Base-by-base conservation (phyloP, 2,329 filamentous ascomycete genomes). In the Grosmannia huntii region DNA sequence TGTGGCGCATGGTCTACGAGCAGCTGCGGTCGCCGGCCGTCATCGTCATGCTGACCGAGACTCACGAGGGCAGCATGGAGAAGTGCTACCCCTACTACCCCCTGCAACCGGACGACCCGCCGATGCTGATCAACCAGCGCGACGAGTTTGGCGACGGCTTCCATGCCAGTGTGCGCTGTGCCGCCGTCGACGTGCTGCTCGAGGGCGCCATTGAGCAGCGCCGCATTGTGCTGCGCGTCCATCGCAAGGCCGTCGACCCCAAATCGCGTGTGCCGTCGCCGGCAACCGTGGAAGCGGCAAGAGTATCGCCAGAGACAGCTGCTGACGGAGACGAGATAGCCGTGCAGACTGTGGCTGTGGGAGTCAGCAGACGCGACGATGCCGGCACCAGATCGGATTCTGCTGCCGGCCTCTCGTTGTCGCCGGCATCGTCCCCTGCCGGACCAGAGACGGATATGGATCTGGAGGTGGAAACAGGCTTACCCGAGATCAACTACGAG, bases 1-100 rank as follows among this genome's bases (percentile, higher is more conserved):
- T 95, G 63, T 99, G 92, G 89, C 89, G 94, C 67, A 99, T 99
- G 94, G 77, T 96, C 41, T 88, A 89, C 69, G 85, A 95, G 66
- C 89, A 95, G 70, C 71, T 79, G 56, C 67, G 74, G 28, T 83
- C 85, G 52, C 83, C 86, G 2, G 90, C 84, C 1, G 89, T 97
- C 59, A 86, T 97, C 57, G 85, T 97, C 59, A 96, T 97, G 89
- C 81, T 99, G 62, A 99, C 92, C 2, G 89, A 90, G 68, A 92
- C 90, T 28, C 79, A 88, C 67, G 92, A 97, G 71, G 78, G 80
- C 36, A 80, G 82, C 59, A 76, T 81, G 66, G 83, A 95, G 70
- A 96, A 96, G 71, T 97, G 92, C 71, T 89, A 82, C 64, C 88
- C 86, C 51, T 99, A 99, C 71, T 96, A 91, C 64, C 91, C 91